Conservation (phyloP, 2,329 filamentous ascomycete species). For the Xylaria sp. region DNA sequence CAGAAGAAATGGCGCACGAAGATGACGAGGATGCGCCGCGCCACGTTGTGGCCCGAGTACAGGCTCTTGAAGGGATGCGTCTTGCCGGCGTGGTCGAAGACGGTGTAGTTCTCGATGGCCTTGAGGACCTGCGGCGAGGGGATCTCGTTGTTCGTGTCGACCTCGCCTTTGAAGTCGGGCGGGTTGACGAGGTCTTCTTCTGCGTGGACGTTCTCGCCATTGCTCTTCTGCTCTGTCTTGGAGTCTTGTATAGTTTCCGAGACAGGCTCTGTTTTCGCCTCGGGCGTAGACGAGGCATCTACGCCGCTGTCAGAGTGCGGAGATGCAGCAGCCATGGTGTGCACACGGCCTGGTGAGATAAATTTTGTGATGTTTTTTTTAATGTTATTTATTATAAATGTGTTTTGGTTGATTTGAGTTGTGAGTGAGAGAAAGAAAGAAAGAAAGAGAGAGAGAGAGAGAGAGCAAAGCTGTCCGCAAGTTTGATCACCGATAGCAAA, state of each 20-base stretch:
- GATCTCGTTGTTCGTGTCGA: constrained; percentile 66
- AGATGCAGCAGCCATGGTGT: neutral
- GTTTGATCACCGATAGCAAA: neutral
- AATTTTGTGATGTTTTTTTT: neutral
- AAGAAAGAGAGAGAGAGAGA: neutral
- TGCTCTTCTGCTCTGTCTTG: neutral
- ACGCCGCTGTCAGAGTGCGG: neutral
- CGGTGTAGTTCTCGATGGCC: constrained; percentile 64
- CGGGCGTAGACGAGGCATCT: neutral
- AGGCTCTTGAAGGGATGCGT: constrained; percentile 71
- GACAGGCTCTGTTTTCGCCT: neutral
- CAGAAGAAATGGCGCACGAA: constrained; percentile 87
- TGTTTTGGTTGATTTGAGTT: neutral
- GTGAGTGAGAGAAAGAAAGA: neutral
- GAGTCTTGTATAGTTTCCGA: neutral
- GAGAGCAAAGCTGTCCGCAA: neutral
- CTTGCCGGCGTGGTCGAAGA: constrained; percentile 72
- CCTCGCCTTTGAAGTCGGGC: constrained; percentile 67
- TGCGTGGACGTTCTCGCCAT: neutral
- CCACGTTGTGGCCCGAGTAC: constrained; percentile 65
- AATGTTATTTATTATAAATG: neutral
- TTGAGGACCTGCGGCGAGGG: constrained; percentile 62
- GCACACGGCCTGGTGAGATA: neutral
- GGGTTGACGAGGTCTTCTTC: constrained; percentile 15
- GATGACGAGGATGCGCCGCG: constrained; percentile 72